Conservation (phyloP, 139 green algal species). For the Chlorella sp. region DNA sequence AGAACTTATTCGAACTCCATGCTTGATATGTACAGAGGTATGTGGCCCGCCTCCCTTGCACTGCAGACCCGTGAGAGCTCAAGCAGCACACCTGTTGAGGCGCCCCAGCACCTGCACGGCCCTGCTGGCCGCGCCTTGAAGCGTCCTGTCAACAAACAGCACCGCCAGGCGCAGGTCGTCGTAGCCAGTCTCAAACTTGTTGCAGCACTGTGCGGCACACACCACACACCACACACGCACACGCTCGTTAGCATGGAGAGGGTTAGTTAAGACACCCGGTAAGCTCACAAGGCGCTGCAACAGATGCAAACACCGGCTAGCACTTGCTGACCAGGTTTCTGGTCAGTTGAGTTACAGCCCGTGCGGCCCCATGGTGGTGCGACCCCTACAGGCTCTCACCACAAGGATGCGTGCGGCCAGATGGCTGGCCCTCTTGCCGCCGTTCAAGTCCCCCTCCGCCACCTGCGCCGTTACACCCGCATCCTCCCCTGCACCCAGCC, state of each 20-base stretch:
- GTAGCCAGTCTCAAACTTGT: constrained; percentile 46
- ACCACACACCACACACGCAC: too few relatives aligned
- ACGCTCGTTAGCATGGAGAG: too few relatives aligned
- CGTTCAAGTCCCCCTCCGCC: constrained; percentile 23
- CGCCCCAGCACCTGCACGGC: constrained; percentile 6
- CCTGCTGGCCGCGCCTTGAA: not conserved
- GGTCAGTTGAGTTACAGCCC: not conserved
- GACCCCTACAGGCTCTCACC: constrained; percentile 12
- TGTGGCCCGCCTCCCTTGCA: too few relatives aligned
- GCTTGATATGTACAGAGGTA: too few relatives aligned
- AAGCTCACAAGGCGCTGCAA: too few relatives aligned
- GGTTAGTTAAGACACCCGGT: too few relatives aligned
- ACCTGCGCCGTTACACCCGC: too few relatives aligned
- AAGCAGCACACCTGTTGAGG: constrained; percentile 6
- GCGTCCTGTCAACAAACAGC: constrained; percentile 37
- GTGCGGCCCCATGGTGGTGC: not conserved
- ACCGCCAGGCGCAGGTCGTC: constrained; percentile 33
- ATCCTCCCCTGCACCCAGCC: too few relatives aligned
- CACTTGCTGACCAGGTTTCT: too few relatives aligned
- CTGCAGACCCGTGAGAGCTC: too few relatives aligned
- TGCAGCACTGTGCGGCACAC: constrained; percentile 11
- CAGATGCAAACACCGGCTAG: too few relatives aligned
- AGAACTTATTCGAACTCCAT: too few relatives aligned
- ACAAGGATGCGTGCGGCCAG: constrained; percentile 29
- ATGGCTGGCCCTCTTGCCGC: not conserved